phyloP scores from a whole-genome alignment of 164 flowering plant species.

The Vitis cinerea region DNA sequence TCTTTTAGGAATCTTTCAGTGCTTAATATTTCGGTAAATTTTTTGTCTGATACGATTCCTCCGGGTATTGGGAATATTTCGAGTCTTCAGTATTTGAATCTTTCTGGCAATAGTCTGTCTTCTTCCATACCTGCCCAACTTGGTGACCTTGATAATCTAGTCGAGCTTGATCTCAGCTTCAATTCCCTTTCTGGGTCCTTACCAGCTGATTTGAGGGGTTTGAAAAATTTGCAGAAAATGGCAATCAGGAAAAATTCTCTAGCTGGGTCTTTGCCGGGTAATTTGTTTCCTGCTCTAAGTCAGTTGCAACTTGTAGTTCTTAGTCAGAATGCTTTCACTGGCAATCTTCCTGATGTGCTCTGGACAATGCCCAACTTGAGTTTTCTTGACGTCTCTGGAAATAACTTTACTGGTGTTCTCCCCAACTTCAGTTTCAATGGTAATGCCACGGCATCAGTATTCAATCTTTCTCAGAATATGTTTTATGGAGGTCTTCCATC shows the following conservation, averaged over 20 bases:
- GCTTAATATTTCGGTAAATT: slow-evolving; percentile 50
- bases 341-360: slow-evolving; percentile 28
- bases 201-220: slow-evolving; percentile 35
- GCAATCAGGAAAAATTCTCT: slow-evolving; percentile 28
- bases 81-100: slow-evolving; percentile 33
- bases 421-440: slow-evolving; percentile 19
- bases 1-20: slow-evolving; percentile 37
- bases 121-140: slow-evolving; percentile 34
- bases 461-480: slow-evolving; percentile 38
- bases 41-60: slow-evolving; percentile 49
- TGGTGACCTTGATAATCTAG: slow-evolving; percentile 32
- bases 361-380: slow-evolving; percentile 33
- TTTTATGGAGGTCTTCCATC: slow-evolving; percentile 42
- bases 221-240: slow-evolving; percentile 37
- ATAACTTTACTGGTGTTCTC: slow-evolving; percentile 41
- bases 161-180: slow-evolving; percentile 49
- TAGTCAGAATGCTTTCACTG: slow-evolving; percentile 30
- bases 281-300: slow-evolving; percentile 22
- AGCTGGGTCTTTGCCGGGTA: slow-evolving; percentile 29
- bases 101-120: slow-evolving; percentile 36
- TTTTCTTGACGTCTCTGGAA: slow-evolving; percentile 41
- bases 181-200: slow-evolving; percentile 41
- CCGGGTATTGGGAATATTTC: slow-evolving; percentile 29
- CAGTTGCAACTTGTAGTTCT: slow-evolving; percentile 34
- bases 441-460: slow-evolving; percentile 22